Evolutionary conservation across 768 basidiomycete species (phyloP).

Genomic region (Tricholoma flavovirens): DNA sequence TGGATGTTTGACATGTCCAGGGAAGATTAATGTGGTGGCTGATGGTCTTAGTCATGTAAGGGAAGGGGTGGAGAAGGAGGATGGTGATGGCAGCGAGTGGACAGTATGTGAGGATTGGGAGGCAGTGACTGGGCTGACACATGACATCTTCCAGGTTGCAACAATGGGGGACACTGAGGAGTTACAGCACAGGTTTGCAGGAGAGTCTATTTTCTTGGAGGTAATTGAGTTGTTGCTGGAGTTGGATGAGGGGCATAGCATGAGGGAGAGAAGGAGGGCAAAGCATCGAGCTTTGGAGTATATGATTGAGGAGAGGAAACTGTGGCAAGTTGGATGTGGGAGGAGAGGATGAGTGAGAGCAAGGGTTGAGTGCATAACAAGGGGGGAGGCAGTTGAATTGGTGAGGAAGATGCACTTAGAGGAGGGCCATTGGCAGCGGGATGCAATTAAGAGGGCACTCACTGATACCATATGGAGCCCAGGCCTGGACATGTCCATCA

Average conservation of each 20-base stretch:
- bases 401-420: slow-evolving; percentile 17
- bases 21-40: slow-evolving; percentile 17
- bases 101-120: slow-evolving; percentile 27
- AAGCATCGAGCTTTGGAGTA: slow-evolving; percentile 20
- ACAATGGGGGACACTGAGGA: neutral
- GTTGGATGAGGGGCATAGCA: slow-evolving; percentile 11
- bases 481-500: slow-evolving; percentile 19
- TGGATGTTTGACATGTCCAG: slow-evolving; percentile 21
- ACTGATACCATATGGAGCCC: slow-evolving; percentile 24
- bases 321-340: slow-evolving; percentile 21
- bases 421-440: slow-evolving; percentile 29
- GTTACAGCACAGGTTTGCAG: slow-evolving; percentile 13
- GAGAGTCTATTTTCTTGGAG: slow-evolving; percentile 18
- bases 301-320: slow-evolving; percentile 20
- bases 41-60: slow-evolving; percentile 24
- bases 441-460: slow-evolving; percentile 24
- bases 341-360: slow-evolving; percentile 10
- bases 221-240: slow-evolving; percentile 16
- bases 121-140: slow-evolving; percentile 8
- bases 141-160: slow-evolving; percentile 13
- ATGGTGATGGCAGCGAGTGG: slow-evolving; percentile 26
- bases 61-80: slow-evolving; percentile 9
- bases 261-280: slow-evolving; percentile 14
- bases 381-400: slow-evolving; percentile 17
- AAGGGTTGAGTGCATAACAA: slow-evolving; percentile 23